A percentile compares a stretch with the other conserved stretches of the same genome.
Evolutionary conservation across 2,329 filamentous ascomycete genomes (phyloP).

Genomic region (Shiraia sp.): DNA sequence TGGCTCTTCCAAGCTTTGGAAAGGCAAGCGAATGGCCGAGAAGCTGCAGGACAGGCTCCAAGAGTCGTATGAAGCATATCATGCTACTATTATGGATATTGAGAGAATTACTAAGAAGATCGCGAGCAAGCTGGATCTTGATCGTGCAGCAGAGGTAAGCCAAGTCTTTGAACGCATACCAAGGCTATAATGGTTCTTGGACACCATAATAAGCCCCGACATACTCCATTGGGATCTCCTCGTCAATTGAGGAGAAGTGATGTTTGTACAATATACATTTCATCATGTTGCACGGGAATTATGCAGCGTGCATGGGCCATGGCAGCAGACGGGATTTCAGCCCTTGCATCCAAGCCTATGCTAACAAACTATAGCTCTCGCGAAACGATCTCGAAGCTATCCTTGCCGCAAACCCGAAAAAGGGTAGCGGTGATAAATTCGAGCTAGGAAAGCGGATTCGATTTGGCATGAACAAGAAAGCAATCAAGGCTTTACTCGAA

Average conservation of each 20-base stretch:
- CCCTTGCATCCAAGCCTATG: slow-evolving; percentile 9
- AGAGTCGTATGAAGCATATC: slow-evolving; percentile 41
- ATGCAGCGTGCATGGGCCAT: no score
- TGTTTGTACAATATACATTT: no score
- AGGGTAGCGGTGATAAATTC: slow-evolving; percentile 31
- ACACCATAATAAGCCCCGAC: no score
- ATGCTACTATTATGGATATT: slow-evolving; percentile 41
- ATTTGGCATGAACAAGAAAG: slow-evolving; percentile 45
- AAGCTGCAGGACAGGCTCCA: slow-evolving; percentile 39
- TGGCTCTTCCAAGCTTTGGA: slow-evolving; percentile 36
- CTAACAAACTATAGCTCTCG: slow-evolving; percentile 31
- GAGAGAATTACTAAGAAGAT: slow-evolving; percentile 41
- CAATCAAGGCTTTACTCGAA: slow-evolving; percentile 39
- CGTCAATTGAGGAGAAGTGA: no score
- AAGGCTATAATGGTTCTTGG: no score
- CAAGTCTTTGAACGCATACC: background rate
- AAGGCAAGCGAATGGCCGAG: slow-evolving; percentile 28
- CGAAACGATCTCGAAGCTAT: slow-evolving; percentile 43
- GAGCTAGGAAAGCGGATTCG: slow-evolving; percentile 41
- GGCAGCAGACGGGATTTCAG: background rate
- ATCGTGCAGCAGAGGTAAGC: slow-evolving; percentile 37
- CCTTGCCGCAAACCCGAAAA: slow-evolving; percentile 38
- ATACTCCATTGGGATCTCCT: no score
- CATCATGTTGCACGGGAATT: no score
- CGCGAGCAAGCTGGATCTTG: slow-evolving; percentile 42